phyloP scores from a whole-genome alignment of 306 rosid genomes.

The Carpinus fangiana region DNA sequence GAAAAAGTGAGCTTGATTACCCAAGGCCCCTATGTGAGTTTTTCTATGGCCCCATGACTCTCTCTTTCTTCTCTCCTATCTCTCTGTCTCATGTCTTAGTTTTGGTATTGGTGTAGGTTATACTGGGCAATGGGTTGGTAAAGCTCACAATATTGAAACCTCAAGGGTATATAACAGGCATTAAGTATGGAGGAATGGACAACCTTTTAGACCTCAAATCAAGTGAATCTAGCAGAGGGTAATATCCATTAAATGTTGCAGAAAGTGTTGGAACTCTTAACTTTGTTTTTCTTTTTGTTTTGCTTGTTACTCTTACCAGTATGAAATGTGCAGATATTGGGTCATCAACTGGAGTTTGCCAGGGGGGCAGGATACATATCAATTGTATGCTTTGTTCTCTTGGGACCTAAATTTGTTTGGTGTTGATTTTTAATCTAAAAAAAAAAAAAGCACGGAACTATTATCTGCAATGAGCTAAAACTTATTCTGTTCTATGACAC shows the following conservation, averaged over 20 bases:
- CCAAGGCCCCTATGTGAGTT: neutral
- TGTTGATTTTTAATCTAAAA: neutral
- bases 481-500: too few species aligned
- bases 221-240: constrained; percentile 39
- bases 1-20: constrained; percentile 31
- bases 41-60: too few species aligned
- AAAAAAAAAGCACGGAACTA: neutral
- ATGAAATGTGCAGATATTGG: constrained; percentile 40
- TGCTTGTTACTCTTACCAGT: neutral
- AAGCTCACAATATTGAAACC: constrained; percentile 37
- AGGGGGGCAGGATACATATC: constrained; percentile 43
- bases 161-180: constrained; percentile 35
- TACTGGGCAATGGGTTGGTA: constrained; percentile 35
- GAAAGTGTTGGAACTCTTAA: neutral
- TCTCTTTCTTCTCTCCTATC: neutral
- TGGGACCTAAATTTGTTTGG: neutral
- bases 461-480: neutral
- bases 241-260: neutral
- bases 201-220: constrained; percentile 36
- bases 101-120: constrained; percentile 25
- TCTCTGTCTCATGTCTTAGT: neutral
- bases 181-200: constrained; percentile 44
- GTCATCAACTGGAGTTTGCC: constrained; percentile 50
- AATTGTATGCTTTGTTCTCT: constrained; percentile 21
- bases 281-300: neutral